phyloP scores from a whole-genome alignment of 768 basidiomycete genomes.

The Myochromella boudieri region DNA sequence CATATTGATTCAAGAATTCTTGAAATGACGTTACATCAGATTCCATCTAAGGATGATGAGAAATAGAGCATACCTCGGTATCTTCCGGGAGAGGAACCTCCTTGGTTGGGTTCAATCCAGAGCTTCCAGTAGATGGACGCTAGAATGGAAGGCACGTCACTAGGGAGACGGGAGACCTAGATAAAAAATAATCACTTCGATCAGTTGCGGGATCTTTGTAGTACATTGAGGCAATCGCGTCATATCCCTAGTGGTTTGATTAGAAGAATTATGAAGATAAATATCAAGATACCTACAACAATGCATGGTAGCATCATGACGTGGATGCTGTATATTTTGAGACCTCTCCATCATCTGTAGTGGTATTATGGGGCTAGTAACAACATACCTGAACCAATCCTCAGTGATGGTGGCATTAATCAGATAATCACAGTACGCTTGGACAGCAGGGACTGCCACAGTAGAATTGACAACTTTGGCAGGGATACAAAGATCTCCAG shows the following conservation, averaged over 20 bases:
- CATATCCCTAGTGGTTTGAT: not conserved
- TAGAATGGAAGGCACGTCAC: not conserved
- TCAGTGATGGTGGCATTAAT: not conserved
- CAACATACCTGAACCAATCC: conserved; percentile 1
- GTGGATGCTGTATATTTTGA: not conserved
- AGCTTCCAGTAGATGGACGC: not conserved
- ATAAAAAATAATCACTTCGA: not conserved
- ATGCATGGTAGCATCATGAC: not conserved
- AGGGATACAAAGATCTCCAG: not conserved
- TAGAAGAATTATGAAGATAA: not conserved
- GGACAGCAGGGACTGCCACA: not conserved
- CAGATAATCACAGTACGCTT: not conserved
- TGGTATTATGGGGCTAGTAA: not conserved
- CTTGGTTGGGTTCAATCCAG: not conserved
- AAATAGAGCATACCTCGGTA: not conserved
- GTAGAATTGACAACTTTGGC: not conserved
- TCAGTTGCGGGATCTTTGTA: not conserved
- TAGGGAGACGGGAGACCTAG: not conserved
- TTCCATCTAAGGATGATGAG: not conserved
- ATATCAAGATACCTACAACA: not conserved
- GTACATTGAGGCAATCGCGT: not conserved
- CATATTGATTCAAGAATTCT: not conserved
- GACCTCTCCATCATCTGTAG: not conserved
- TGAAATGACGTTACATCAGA: not conserved
- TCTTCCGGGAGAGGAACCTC: not conserved